Evolutionary conservation across 2,329 filamentous ascomycete genomes (phyloP), one percentile per base, ranked within the genome.

Genomic region (Fusarium globosum): DNA sequence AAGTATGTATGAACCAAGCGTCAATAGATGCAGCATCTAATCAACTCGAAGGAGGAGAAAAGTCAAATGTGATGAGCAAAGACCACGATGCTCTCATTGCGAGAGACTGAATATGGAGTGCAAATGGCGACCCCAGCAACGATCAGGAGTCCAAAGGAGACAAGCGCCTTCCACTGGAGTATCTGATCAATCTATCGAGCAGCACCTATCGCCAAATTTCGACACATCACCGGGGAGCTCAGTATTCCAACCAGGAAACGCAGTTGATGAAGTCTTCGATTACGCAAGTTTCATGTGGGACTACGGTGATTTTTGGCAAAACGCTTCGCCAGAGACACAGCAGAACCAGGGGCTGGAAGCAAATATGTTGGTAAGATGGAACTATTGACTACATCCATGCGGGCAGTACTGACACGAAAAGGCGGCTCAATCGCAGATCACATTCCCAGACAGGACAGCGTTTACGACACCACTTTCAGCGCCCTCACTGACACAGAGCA

Each of bases 81-180:
- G 85, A 28, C 86, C 86, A 16, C 79, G 84, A 48, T 88, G 87
- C 71, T 85, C 82, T 45, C 86, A 88, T 73, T 88, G 86, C 77
- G 85, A 86, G 73, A 82, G 87, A 39, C 79, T 88, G 18, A 87
- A 87, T 68, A 80, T 88, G 53, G 83, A 88, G 63, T 88, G 86
- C 79, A 85, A 83, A 68, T 88, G 87, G 87, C 82, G 82, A 43
- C 77, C 82, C 38, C 75, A 82, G 68, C 76, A 80, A 55, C 70
- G 78, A 41, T 71, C 76, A 61, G 67, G 76, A 45, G 61, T 62
- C 53, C 72, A 74, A 42, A 69, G 71, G 36, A 75, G 72, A 48
- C 72, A 72, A 42, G 30, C 65, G 36, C 35, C 61, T 26, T 38
- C 55, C 23, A 35, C 55, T 16, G 70, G 69, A 39, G 63, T 63